Evolutionary conservation across 441 rosid species (phyloP).

Genomic region (Arabidopsis lyrata): DNA sequence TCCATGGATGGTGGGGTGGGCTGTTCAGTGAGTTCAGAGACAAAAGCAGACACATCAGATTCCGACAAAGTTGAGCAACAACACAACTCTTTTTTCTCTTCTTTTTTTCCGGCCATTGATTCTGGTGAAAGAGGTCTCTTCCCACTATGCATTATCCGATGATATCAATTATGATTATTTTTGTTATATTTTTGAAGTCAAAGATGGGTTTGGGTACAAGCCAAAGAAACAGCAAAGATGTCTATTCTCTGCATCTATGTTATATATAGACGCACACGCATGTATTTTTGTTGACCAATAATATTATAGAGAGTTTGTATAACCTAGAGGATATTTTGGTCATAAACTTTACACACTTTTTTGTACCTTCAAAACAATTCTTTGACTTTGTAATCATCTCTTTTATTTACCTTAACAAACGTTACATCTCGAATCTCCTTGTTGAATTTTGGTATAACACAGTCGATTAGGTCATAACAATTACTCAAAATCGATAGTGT

Average conservation of each 20-base stretch:
- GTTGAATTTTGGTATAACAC: too few species aligned
- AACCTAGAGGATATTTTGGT: constrained; percentile 6
- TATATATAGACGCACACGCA: constrained; percentile 43
- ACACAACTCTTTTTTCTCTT: constrained; percentile 29
- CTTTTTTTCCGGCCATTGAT: constrained; percentile 33
- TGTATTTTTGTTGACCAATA: constrained; percentile 47
- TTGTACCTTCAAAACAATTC: background rate
- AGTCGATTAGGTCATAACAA: too few species aligned
- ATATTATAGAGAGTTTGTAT: background rate
- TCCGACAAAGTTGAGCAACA: constrained; percentile 42
- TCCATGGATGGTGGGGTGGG: constrained; percentile 1
- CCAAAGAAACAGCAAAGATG: constrained; percentile 37
- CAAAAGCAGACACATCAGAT: constrained; percentile 46
- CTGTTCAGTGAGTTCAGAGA: constrained; percentile 41
- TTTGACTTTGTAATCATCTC: background rate
- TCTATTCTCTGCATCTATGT: constrained; percentile 11
- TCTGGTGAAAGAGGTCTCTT: constrained; percentile 47
- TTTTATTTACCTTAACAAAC: background rate
- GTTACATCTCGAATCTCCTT: background rate
- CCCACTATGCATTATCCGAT: constrained; percentile 43
- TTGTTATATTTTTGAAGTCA: constrained; percentile 29
- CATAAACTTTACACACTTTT: background rate
- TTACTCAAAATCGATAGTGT: background rate
- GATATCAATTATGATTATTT: background rate
- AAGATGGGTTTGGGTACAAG: constrained; percentile 36